Base-by-base conservation (phyloP, 306 rosid species). In the Pterocarpus macrocarpus region DNA sequence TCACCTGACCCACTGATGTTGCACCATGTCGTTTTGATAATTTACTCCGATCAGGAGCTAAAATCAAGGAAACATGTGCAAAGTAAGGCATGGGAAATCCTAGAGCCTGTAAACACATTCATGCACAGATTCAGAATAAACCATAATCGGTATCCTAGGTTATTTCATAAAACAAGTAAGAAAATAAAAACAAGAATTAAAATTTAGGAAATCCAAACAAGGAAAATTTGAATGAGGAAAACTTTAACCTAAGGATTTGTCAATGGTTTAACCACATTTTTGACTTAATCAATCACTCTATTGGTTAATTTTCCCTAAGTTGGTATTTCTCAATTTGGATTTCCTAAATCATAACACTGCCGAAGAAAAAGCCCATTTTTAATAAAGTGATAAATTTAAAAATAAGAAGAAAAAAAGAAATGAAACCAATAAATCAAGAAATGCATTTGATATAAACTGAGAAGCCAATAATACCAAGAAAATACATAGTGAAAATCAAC, bases 1-100 rank as follows among this genome's bases (percentile, higher is more conserved):
- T 9, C 68, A 90, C 97, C 97, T 93, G 97, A 80, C 97, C 97
- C 15, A 93, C 99, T 64, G 99, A 95, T 74, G 98, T 95, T 35
- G 99, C 99, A 61, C 98, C 99, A 87, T 93, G 98, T 41, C 98
- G 94, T 89, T 95, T 95, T 55, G 99, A 95, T 80, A 95, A 88
- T 86, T 95, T 95, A 85, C 99, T 91, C 73, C 96, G 88, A 79
- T 95, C 99, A 77, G 99, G 98, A 70, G 97, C 98, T 71, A 95
- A 94, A 85, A 95, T 93, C 82, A 95, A 88, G 84, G 99, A 95
- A 80, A 95, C 98, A 17, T 95, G 99, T 43, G 99, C 92, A 85
- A 85, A 85, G 78, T 82, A 44, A 64, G 97, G 97, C 97, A 93
- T 93, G 45, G 86, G 82, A 63, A 91, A 90, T 83, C 92, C 93